Evolutionary conservation across 768 basidiomycete genomes (phyloP), one percentile per base, ranked within the genome.

Genomic region (Kwoniella sp.): DNA sequence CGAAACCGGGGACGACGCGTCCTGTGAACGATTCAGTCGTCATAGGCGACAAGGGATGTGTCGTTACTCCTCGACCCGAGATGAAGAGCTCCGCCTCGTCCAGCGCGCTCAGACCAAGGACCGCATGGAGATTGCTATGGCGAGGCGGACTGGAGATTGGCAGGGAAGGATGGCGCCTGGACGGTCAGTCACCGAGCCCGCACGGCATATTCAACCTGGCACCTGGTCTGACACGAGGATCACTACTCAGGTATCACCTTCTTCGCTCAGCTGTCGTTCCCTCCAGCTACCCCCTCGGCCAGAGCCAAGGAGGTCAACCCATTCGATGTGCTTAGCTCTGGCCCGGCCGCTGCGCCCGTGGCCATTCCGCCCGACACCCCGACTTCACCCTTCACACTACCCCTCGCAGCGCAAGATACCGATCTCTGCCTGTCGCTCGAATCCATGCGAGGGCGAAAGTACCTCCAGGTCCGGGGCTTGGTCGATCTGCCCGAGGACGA

Each of bases 371-470:
- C 45, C 5, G 29, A 26, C 3, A 22, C 40, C 4, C 19, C 34
- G 3, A 51, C 51, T n/a, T 62, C 64, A 4, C 66, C 69, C 12
- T 70, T 73, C 42, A n/a, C n/a, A n/a, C n/a, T n/a, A n/a, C 43
- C 62, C 2, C 39, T 65, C 2, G 45, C 60, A 15, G 36, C 29
- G 12, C 56, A 54, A 3, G 69, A 70, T 46, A 70, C 69, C 2
- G 72, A 73, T 57, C 53, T 73, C 0, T 73, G 72, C 46, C 57
- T 73, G 1, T 70, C 70, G 14, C 59, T 73, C 11, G 72, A 73
- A 51, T 67, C 66, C 1, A 69, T 71, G 70, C 50, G 69, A 42
- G 72, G 72, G 1, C 52, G 70, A 27, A 68, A 69, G 38, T 64
- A 64, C 27, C 54, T 73, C 10, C 63, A 68, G 26, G 54, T 70